Base-by-base conservation (phyloP, 164 flowering plant species). In the Chloranthus sessilifolius region DNA sequence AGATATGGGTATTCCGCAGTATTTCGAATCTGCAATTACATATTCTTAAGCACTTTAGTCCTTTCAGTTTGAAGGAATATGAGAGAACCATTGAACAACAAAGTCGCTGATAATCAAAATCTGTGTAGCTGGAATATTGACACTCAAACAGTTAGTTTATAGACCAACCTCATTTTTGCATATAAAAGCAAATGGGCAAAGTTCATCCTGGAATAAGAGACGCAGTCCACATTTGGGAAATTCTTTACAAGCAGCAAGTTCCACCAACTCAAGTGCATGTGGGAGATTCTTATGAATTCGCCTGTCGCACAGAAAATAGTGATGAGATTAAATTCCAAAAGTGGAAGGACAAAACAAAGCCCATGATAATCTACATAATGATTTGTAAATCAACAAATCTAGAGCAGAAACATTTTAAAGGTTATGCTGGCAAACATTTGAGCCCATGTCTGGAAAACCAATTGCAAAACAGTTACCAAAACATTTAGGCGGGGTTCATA, bases 171-270 rank as follows among this genome's bases (percentile, higher is more conserved):
- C 74, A 42, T 71, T 42, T 51, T 63, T 54, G 70, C 71, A 78
- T 14, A 86, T 50, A 53, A 69, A 72, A 50, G 80, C 86, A 62
- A 76, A 82, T 9, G 95, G 86, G 28, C 56, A 76, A 12, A 89
- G 82, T 14, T 77, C 64, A 40, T 74, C 60, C 3, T 77, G 75
- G 64, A 86, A 89, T 20, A 53, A 26, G 34, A 89, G 68, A 20
- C 85, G 88, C 24, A 86, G 50, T 15, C 94, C 97, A 22, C 37
- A 22, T 21, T 33, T 56, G 0, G 82, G 80, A 42, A 74, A 65
- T 20, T 78, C 83, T 47, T 74, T 46, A 45, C 24, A 19, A 52
- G 78, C 62, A 40, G 66, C 57, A 39, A 85, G 53, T 61, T 85
- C 79, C 28, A 81, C 7, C 49, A 89, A 47, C 58, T 85, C 95